A percentile compares a stretch with the other conserved stretches of the same genome.
Evolutionary conservation across 495 filamentous ascomycete species (phyloP).

Genomic region (Trichoderma asperelloides): DNA sequence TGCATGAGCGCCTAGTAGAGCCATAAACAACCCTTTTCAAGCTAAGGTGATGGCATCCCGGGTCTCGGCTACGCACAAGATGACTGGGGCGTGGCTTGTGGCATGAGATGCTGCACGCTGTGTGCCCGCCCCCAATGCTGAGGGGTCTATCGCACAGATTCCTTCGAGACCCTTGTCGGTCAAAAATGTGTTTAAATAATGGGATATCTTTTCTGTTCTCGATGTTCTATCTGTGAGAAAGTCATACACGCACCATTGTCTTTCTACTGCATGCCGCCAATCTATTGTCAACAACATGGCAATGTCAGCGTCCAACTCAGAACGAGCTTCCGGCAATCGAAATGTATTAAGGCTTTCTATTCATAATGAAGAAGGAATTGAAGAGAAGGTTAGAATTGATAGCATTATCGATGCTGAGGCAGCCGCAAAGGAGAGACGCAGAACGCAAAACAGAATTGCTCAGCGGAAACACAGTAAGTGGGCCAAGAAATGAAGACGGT

Average conservation of each 20-base stretch:
- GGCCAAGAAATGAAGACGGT: not conserved
- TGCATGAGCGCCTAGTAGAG: not conserved
- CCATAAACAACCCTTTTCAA: not conserved
- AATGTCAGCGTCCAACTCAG: not conserved
- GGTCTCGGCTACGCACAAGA: slow-evolving; percentile 3
- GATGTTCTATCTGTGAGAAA: not conserved
- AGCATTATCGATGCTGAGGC: not conserved
- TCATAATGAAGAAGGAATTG: not conserved
- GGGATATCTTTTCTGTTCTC: not conserved
- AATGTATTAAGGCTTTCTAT: not conserved
- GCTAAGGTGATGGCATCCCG: not conserved
- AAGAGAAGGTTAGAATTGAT: not conserved
- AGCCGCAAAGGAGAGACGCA: not conserved
- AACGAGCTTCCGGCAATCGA: not conserved
- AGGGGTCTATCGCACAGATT: not conserved
- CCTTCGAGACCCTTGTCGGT: not conserved
- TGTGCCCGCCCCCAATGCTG: slow-evolving; percentile 2
- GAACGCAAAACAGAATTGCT: not conserved
- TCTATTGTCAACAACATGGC: not conserved
- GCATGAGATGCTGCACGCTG: not conserved
- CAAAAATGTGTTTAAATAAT: not conserved
- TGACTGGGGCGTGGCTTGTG: not conserved
- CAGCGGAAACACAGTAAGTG: not conserved
- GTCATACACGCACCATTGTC: no score
- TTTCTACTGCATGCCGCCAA: not conserved